These are phyloP conservation scores for Suhomyces sp. DNA, from an alignment of 805 yeast genomes.

Conservation along the genomic window DNA sequence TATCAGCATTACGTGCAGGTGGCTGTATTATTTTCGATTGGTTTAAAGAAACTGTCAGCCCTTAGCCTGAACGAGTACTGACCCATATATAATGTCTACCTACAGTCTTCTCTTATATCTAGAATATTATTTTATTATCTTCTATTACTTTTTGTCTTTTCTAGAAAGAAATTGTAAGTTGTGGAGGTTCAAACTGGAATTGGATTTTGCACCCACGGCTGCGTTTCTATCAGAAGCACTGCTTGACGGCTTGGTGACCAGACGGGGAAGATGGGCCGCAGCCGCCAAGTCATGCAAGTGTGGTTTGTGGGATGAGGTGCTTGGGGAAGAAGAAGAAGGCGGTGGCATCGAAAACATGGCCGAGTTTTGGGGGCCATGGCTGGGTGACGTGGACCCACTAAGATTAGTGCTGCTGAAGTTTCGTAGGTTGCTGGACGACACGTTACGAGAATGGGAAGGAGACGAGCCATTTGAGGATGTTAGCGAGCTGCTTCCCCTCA, in stretches of 20 bases:
- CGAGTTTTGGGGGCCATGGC: background rate
- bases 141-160: conserved; percentile 18
- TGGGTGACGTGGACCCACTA: conserved; percentile 3
- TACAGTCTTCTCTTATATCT: too few relatives aligned
- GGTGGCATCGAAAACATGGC: conserved; percentile 11
- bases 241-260: conserved; percentile 21
- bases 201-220: conserved; percentile 16
- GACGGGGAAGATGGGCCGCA: background rate
- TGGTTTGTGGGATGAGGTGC: conserved; percentile 2
- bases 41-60: too few relatives aligned
- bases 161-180: conserved; percentile 32
- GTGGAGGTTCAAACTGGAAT: conserved; percentile 24
- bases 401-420: background rate
- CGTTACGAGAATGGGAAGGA: conserved; percentile 38
- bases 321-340: conserved; percentile 10
- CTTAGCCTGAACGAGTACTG: too few relatives aligned
- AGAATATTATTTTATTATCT: too few relatives aligned
- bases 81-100: too few relatives aligned
- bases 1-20: too few relatives aligned
- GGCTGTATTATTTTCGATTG: too few relatives aligned
- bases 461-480: conserved; percentile 33
- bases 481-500: conserved; percentile 18
- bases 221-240: conserved; percentile 32
- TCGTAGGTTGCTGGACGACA: conserved; percentile 29
- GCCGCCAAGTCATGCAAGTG: conserved; percentile 4